phyloP scores from a whole-genome alignment of 148 eudicot genomes.

The Silene conica region DNA sequence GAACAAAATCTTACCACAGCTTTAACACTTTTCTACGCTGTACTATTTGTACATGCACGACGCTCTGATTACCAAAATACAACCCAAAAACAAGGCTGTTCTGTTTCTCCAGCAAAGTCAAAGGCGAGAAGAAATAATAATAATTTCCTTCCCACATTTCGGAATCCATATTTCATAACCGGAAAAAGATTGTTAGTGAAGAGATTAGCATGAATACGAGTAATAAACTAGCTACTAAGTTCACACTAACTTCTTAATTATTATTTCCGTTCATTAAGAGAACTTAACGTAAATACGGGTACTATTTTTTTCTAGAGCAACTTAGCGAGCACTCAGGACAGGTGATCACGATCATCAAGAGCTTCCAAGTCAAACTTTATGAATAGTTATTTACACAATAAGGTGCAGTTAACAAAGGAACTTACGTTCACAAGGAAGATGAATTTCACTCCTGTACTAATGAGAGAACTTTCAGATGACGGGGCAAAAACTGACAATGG shows the following conservation, averaged over 20 bases:
- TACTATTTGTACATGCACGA: too few relatives aligned
- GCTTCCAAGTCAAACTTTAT: neutral
- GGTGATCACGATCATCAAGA: neutral
- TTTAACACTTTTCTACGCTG: too few relatives aligned
- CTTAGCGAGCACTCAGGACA: too few relatives aligned
- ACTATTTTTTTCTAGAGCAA: too few relatives aligned
- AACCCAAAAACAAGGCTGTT: too few relatives aligned
- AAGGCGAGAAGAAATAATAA: neutral
- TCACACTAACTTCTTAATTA: neutral
- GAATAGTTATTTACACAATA: neutral
- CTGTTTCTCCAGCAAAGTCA: too few relatives aligned
- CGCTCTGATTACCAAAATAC: too few relatives aligned
- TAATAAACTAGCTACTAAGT: too few relatives aligned
- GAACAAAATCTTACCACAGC: too few relatives aligned
- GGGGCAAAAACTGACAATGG: constrained; percentile 69
- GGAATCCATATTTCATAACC: neutral
- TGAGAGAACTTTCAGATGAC: constrained; percentile 61
- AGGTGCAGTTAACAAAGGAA: constrained; percentile 5
- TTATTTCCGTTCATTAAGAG: too few relatives aligned
- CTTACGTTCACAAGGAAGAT: constrained; percentile 73
- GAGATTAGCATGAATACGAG: neutral
- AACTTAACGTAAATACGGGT: too few relatives aligned
- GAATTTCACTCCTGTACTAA: constrained; percentile 70
- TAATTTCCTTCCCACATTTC: neutral
- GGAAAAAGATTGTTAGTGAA: neutral